Percentiles rank a stretch among this genome's conserved stretches.
Conservation (phyloP, 768 basidiomycete species). For the Pleurotus sapidus region DNA sequence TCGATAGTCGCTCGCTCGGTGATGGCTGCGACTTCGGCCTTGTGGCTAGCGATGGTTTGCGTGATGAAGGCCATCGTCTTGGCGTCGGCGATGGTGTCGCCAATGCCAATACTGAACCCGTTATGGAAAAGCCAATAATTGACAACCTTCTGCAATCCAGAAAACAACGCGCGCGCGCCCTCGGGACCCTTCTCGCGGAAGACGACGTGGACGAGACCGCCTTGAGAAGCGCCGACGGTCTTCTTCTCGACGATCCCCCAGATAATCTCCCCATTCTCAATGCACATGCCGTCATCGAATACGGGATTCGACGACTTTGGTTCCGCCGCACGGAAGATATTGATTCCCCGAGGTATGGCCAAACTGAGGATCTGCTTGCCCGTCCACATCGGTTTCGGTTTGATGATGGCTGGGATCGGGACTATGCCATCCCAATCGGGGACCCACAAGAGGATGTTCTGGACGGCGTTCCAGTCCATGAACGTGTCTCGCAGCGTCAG, state of each 20-base stretch:
- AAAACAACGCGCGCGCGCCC: slow-evolving; percentile 85
- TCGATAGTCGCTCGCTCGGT: slow-evolving; percentile 86
- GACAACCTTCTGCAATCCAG: slow-evolving; percentile 91
- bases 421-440: slow-evolving; percentile 96
- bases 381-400: slow-evolving; percentile 96
- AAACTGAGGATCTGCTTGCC: slow-evolving; percentile 95
- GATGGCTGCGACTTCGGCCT: slow-evolving; percentile 72
- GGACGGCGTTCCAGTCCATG: slow-evolving; percentile 92
- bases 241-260: slow-evolving; percentile 98
- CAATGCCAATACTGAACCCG: slow-evolving; percentile 98
- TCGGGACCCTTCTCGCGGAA: slow-evolving; percentile 98
- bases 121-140: slow-evolving; percentile 99
- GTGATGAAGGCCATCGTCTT: slow-evolving; percentile 88
- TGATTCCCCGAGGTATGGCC: slow-evolving; percentile 93
- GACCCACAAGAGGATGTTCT: slow-evolving; percentile 97
- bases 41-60: slow-evolving; percentile 76
- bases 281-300: slow-evolving; percentile 90
- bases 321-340: slow-evolving; percentile 80
- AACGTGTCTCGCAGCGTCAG: slow-evolving; percentile 95
- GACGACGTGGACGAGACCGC: slow-evolving; percentile 93
- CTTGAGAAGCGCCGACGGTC: slow-evolving; percentile 94
- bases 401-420: slow-evolving; percentile 91
- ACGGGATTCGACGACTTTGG: slow-evolving; percentile 78
- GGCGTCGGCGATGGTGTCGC: slow-evolving; percentile 94
- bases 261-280: slow-evolving; percentile 95